These are phyloP conservation scores for Myochromella boudieri DNA, from an alignment of 768 basidiomycete genomes.

Conservation along the genomic window DNA sequence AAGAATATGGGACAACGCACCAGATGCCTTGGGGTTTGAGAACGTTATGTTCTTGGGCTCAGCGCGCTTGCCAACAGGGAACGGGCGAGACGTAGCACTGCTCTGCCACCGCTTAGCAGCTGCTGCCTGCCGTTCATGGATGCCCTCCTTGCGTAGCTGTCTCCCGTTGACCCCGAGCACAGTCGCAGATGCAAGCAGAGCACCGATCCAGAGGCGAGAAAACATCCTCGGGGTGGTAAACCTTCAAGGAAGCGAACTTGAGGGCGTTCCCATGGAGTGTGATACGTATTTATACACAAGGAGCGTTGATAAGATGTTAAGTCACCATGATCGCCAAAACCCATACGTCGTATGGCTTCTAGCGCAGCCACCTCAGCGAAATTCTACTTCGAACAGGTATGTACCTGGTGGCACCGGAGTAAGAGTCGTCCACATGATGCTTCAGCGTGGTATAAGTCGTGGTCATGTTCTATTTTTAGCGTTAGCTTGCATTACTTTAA, in stretches of 20 bases:
- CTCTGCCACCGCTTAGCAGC: conserved; percentile 43
- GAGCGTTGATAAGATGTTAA: not conserved
- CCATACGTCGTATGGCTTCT: no score
- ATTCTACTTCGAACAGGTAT: no score
- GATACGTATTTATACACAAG: not conserved
- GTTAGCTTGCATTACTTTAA: no score
- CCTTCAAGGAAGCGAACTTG: not conserved
- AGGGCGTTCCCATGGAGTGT: not conserved
- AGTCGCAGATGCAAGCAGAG: conserved; percentile 17
- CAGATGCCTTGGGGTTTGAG: conserved; percentile 60
- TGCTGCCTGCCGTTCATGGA: conserved; percentile 44
- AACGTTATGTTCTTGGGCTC: conserved; percentile 68
- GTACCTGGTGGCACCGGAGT: not conserved
- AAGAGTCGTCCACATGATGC: not conserved
- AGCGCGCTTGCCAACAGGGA: conserved; percentile 15
- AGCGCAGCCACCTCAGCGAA: no score
- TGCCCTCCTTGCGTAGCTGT: conserved; percentile 39
- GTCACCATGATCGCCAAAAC: no score
- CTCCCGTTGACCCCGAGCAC: conserved; percentile 24
- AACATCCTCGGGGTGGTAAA: conserved; percentile 14
- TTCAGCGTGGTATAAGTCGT: not conserved
- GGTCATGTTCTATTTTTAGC: not conserved
- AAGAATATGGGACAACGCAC: conserved; percentile 34
- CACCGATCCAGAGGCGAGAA: conserved; percentile 12
- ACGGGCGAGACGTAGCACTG: conserved; percentile 13